Evolutionary conservation across 2,329 filamentous ascomycete species (phyloP).

Genomic region (Botrytis paeoniae): DNA sequence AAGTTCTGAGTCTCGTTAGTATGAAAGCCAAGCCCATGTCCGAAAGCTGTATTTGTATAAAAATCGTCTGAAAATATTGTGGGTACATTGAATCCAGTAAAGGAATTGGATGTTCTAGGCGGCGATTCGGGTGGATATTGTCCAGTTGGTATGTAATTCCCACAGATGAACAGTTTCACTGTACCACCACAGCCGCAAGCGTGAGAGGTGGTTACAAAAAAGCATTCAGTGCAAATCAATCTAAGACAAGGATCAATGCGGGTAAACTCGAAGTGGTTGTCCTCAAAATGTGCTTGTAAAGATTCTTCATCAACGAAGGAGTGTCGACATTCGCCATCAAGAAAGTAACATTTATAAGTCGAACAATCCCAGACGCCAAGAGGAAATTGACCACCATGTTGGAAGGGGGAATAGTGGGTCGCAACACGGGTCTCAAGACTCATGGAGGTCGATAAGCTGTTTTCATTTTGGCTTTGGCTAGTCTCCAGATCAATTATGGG

Average conservation of each 20-base stretch:
- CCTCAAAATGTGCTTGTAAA: constrained; percentile 32
- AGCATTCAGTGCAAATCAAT: constrained; percentile 26
- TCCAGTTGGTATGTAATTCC: constrained; percentile 28
- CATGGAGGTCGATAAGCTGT: constrained; percentile 11
- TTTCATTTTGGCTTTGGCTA: constrained; percentile 5
- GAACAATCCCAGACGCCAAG: constrained; percentile 25
- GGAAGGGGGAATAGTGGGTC: constrained; percentile 23
- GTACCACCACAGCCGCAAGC: constrained; percentile 21
- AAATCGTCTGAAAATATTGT: constrained; percentile 4
- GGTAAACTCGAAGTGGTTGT: constrained; percentile 30
- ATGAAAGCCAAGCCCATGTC: constrained; percentile 1
- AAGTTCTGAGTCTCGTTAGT: neutral
- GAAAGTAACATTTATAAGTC: constrained; percentile 27
- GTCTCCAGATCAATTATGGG: constrained; percentile 17
- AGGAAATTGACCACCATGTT: constrained; percentile 28
- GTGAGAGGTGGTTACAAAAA: constrained; percentile 14
- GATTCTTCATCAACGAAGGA: constrained; percentile 24
- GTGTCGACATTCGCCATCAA: constrained; percentile 26
- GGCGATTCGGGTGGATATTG: constrained; percentile 25
- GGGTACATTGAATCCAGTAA: neutral
- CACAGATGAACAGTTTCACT: constrained; percentile 33
- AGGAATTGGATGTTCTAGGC: constrained; percentile 10
- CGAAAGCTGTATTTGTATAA: neutral
- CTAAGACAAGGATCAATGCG: constrained; percentile 30
- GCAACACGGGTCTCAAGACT: neutral